These are phyloP conservation scores for Tulasnella sp. DNA, from an alignment of 768 basidiomycete genomes.

Conservation along the genomic window DNA sequence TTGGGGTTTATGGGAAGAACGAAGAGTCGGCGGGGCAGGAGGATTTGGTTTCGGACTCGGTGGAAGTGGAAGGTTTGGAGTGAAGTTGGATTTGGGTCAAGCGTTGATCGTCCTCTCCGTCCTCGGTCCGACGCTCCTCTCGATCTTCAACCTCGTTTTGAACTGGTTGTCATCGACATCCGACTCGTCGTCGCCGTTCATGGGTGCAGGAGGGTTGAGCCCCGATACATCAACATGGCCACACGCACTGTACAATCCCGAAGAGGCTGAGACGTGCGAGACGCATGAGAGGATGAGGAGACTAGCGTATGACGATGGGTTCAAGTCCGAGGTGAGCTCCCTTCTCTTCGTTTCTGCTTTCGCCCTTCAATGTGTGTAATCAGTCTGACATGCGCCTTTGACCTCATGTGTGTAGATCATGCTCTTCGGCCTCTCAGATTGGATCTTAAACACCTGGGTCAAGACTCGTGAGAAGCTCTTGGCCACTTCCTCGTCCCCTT, in stretches of 20 bases:
- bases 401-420: constrained; percentile 37
- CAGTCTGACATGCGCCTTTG: not conserved
- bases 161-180: not conserved
- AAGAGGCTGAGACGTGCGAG: constrained; percentile 53
- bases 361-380: too few relatives aligned
- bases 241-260: constrained; percentile 35
- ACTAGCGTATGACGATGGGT: constrained; percentile 59
- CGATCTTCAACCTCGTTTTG: constrained; percentile 9
- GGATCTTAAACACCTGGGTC: constrained; percentile 74
- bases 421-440: constrained; percentile 72
- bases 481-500: not conserved
- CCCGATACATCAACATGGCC: constrained; percentile 31
- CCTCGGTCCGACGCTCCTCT: constrained; percentile 15
- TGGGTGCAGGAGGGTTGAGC: not conserved
- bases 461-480: constrained; percentile 39
- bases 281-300: constrained; percentile 65
- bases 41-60: not conserved
- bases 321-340: constrained; percentile 43
- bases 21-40: not conserved
- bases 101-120: constrained; percentile 17
- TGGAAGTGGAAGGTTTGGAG: not conserved
- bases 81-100: not conserved
- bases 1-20: not conserved
- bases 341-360: not conserved
- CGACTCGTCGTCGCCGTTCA: not conserved